phyloP scores from a whole-genome alignment of 345 rosid genomes.

The Citropsis articulata region DNA sequence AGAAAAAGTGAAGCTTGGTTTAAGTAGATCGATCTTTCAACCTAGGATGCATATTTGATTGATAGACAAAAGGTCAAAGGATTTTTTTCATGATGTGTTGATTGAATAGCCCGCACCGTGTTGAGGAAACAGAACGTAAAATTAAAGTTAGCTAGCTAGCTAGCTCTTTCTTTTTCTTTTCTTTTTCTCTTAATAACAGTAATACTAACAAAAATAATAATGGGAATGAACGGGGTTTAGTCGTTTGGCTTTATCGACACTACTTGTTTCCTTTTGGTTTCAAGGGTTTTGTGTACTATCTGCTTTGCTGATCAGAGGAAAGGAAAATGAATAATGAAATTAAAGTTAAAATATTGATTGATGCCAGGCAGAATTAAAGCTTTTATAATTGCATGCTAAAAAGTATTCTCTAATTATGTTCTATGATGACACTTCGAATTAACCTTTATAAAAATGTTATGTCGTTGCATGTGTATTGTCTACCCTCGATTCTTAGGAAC shows the following conservation, averaged over 20 bases:
- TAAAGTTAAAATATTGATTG: neutral
- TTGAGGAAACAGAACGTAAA: neutral
- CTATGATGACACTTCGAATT: neutral
- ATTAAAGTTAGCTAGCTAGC: neutral
- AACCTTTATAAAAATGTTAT: conserved; percentile 1
- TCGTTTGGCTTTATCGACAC: too few relatives aligned
- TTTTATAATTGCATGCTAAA: neutral
- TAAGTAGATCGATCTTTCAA: neutral
- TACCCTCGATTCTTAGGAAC: neutral
- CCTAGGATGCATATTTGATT: neutral
- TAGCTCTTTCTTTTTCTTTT: neutral
- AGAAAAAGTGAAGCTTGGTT: neutral
- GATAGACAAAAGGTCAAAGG: neutral
- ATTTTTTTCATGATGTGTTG: neutral
- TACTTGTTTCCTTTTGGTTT: neutral
- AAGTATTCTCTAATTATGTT: neutral
- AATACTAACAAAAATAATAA: neutral
- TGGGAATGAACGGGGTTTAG: neutral
- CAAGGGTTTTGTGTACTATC: neutral
- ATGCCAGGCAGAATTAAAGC: neutral
- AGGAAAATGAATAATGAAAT: neutral
- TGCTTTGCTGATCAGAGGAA: neutral
- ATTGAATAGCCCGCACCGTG: neutral
- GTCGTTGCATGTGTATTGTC: neutral
- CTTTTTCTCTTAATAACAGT: neutral